Base-by-base conservation (phyloP, 176 grass and related monocot species). In the Eleusine indica region DNA sequence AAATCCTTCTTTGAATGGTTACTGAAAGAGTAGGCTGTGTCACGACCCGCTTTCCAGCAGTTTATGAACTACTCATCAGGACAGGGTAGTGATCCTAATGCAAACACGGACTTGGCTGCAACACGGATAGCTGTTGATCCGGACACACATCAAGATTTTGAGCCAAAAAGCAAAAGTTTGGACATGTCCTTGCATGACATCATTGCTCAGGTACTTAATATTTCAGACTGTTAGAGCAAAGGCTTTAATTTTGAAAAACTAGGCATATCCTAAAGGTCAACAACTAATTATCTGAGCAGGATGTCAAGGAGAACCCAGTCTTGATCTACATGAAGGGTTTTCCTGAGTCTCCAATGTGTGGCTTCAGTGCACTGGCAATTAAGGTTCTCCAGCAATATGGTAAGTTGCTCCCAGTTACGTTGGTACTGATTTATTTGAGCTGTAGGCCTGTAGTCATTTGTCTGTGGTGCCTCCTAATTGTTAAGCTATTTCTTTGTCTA, bases 321-420 rank as follows among this genome's bases (percentile, higher is more conserved):
- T 75, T 99, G 47, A 90, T 96, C 77, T 99, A 96, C 73, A 99
- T 96, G 93, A 99, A 99, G 77, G 93, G 96, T 68, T 64, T 89
- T 84, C 89, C 87, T 63, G 91, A 94, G 78, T 88, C 91, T 86
- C 93, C 96, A 49, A 90, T 86, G 58, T 99, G 96, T 78, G 91
- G 93, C 32, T 99, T 99, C 71, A 99, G 96, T 73, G 93, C 96
- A 73, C 69, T 99, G 70, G 96, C 96, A 56, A 85, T 99, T 48
- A 99, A 96, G 82, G 91, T 99, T 72, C 89, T 99, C 64, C 84
- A 96, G 48, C 89, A 80, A 77, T 99, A 99, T 81, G 79, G 96
- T 99, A 88, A 88, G 53, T 68, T 79, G 71, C 9, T 25, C 48
- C 38, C 28, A 53, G 10, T 3, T 62, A 62, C 25, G 25, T 64